A percentile compares a stretch with the other conserved stretches of the same genome.
Conservation (phyloP, 805 yeast genomes). For the Pichia manshurica region DNA sequence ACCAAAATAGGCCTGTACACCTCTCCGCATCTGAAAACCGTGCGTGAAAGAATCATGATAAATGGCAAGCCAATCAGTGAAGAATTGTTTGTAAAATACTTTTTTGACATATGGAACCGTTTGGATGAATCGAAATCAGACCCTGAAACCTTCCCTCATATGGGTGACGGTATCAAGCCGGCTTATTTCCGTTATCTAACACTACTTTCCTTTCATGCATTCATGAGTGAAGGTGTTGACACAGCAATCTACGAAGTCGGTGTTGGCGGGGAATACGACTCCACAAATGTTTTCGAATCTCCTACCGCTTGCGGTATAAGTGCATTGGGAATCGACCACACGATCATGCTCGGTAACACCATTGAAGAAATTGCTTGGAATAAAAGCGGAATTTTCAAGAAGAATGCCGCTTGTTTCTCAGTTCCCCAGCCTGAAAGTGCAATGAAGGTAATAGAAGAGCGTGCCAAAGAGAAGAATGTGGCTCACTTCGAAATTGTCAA, state of each 20-base stretch:
- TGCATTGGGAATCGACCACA: constrained; percentile 88
- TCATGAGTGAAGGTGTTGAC: constrained; percentile 81
- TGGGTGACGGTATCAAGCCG: constrained; percentile 72
- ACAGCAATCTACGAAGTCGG: constrained; percentile 97
- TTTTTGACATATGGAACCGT: constrained; percentile 90
- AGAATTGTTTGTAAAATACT: constrained; percentile 75
- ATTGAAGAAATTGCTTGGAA: constrained; percentile 92
- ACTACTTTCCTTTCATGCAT: constrained; percentile 83
- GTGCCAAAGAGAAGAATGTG: constrained; percentile 61
- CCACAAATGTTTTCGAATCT: constrained; percentile 78
- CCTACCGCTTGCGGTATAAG: constrained; percentile 87
- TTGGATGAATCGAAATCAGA: constrained; percentile 51
- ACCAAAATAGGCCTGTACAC: constrained; percentile 86
- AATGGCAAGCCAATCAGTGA: constrained; percentile 83
- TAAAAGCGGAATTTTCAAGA: constrained; percentile 87
- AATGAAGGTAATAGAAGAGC: constrained; percentile 47
- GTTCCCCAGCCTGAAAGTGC: constrained; percentile 52
- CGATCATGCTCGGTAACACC: constrained; percentile 78
- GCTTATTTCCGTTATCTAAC: constrained; percentile 92
- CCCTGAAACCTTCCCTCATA: constrained; percentile 57
- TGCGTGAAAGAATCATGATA: constrained; percentile 84
- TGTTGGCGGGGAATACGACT: constrained; percentile 95
- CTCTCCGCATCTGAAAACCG: constrained; percentile 91
- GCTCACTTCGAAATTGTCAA: constrained; percentile 49
- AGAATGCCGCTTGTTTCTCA: constrained; percentile 58